phyloP scores from a whole-genome alignment of 495 filamentous ascomycete genomes.

The Poronia punctata region DNA sequence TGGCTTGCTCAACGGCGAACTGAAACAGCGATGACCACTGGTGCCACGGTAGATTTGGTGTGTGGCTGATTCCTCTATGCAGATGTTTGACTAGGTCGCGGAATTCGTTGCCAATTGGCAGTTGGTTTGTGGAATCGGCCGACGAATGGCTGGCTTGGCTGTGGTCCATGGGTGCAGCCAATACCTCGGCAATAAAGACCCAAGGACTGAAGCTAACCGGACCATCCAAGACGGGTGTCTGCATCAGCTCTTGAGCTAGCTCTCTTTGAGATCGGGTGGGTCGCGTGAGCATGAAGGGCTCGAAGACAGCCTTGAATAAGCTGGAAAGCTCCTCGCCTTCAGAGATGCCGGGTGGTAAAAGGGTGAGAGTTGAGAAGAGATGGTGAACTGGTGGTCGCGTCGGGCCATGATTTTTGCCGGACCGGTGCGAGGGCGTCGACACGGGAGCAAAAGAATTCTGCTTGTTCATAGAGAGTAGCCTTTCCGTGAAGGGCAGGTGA shows the following conservation, averaged over 20 bases:
- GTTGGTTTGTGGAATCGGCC: conserved; percentile 24
- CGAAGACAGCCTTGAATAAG: conserved; percentile 35
- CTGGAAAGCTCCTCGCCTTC: conserved; percentile 37
- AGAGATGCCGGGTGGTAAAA: conserved; percentile 31
- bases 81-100: conserved; percentile 63
- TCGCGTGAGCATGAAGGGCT: conserved; percentile 30
- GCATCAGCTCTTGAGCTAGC: conserved; percentile 34
- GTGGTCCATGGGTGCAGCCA: conserved; percentile 22
- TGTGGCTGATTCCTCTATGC: conserved; percentile 51
- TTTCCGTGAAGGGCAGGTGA: conserved; percentile 71
- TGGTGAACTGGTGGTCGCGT: conserved; percentile 39
- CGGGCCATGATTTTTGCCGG: conserved; percentile 31
- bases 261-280: conserved; percentile 32
- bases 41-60: conserved; percentile 34
- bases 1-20: conserved; percentile 49
- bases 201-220: conserved; percentile 35
- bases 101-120: conserved; percentile 50
- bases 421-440: conserved; percentile 47
- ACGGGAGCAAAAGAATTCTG: conserved; percentile 31
- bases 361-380: conserved; percentile 43
- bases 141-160: conserved; percentile 27
- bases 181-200: conserved; percentile 31
- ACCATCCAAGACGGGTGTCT: conserved; percentile 29
- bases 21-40: conserved; percentile 58
- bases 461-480: conserved; percentile 47